A percentile compares a stretch with the other conserved stretches of the same genome.
Evolutionary conservation across 768 basidiomycete species (phyloP).

Genomic region (Neoboletus magnificus): DNA sequence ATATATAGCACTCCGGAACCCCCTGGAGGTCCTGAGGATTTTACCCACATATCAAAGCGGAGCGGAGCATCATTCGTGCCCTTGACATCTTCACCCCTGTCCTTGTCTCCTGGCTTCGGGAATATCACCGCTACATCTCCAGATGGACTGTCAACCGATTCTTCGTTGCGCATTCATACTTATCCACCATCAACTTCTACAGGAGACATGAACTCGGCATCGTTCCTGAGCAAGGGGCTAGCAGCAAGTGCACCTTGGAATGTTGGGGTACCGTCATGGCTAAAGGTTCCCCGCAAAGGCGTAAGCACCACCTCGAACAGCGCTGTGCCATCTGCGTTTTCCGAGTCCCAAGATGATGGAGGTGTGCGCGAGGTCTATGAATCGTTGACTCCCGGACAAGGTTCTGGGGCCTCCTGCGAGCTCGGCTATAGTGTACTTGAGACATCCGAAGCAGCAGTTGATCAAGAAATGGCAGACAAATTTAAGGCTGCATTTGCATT

Average conservation of each 20-base stretch:
- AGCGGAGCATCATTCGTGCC: constrained; percentile 58
- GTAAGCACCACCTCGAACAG: constrained; percentile 34
- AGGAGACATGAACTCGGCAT: constrained; percentile 41
- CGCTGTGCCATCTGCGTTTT: constrained; percentile 13
- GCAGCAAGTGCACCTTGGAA: constrained; percentile 43
- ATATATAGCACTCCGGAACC: constrained; percentile 32
- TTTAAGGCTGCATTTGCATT: constrained; percentile 83
- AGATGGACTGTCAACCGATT: constrained; percentile 23
- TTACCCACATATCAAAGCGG: constrained; percentile 65
- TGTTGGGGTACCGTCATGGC: constrained; percentile 71
- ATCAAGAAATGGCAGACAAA: constrained; percentile 66
- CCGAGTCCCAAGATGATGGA: constrained; percentile 28
- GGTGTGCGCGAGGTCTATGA: constrained; percentile 59
- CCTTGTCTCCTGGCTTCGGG: constrained; percentile 16
- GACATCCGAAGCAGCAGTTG: constrained; percentile 58
- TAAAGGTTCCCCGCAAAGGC: constrained; percentile 46
- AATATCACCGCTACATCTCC: constrained; percentile 7
- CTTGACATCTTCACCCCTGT: constrained; percentile 41
- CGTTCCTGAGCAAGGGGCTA: constrained; percentile 44
- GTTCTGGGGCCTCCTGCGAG: constrained; percentile 44
- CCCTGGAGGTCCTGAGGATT: constrained; percentile 52
- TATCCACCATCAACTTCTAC: constrained; percentile 71
- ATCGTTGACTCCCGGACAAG: constrained; percentile 17
- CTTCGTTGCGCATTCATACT: constrained; percentile 54
- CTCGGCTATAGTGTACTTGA: constrained; percentile 83